Conservation (phyloP, 108 stramenopile genomes). For the Nitzschia sp. region DNA sequence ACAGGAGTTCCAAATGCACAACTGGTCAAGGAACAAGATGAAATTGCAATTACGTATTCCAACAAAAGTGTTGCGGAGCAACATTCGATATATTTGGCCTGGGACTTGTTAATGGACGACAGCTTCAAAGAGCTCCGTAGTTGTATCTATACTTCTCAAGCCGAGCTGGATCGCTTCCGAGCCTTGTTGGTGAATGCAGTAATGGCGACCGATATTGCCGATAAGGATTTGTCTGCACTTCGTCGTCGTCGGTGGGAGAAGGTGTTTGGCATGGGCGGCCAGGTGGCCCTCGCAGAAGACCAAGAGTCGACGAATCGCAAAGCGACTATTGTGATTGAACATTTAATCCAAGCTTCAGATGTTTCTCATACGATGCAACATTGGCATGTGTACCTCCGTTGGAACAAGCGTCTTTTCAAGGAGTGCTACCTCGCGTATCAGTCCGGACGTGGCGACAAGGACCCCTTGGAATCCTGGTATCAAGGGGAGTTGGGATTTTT, state of each 20-base stretch:
- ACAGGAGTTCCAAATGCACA: slow-evolving; percentile 30
- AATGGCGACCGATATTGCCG: slow-evolving; percentile 23
- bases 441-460: slow-evolving; percentile 16
- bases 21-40: slow-evolving; percentile 14
- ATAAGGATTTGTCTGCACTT: slow-evolving; percentile 2
- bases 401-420: slow-evolving; percentile 42
- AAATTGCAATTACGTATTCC: slow-evolving; percentile 18
- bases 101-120: slow-evolving; percentile 36
- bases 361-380: slow-evolving; percentile 52
- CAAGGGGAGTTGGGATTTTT: slow-evolving; percentile 47
- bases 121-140: slow-evolving; percentile 17
- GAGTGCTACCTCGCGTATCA: slow-evolving; percentile 31
- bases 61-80: slow-evolving; percentile 32
- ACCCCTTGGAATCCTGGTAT: slow-evolving; percentile 40
- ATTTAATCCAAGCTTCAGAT: slow-evolving; percentile 45
- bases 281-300: not conserved
- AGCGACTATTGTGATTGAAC: slow-evolving; percentile 45
- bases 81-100: slow-evolving; percentile 25
- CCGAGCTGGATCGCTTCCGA: slow-evolving; percentile 20
- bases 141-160: slow-evolving; percentile 24
- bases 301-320: slow-evolving; percentile 23
- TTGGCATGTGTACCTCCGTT: slow-evolving; percentile 42
- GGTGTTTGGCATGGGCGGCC: slow-evolving; percentile 5
- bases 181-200: slow-evolving; percentile 12
- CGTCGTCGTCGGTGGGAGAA: slow-evolving; percentile 16